Conservation (phyloP, 2,329 filamentous ascomycete genomes). For the Ascosphaera apis region DNA sequence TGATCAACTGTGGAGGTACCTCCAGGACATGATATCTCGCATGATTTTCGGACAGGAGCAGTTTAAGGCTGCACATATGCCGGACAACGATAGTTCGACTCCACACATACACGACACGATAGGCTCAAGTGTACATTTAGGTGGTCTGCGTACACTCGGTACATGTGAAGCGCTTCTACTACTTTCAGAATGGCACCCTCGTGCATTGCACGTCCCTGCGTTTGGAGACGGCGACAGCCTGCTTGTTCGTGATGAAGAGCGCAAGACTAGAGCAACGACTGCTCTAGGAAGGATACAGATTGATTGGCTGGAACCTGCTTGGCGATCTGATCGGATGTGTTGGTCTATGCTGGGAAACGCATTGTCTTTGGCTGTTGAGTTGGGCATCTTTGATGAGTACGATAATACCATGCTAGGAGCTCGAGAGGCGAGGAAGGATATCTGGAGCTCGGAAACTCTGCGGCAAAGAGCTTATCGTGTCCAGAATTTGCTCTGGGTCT, state of each 20-base stretch:
- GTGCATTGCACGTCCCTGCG: slow-evolving; percentile 30
- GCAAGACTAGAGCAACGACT: slow-evolving; percentile 10
- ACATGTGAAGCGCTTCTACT: slow-evolving; percentile 36
- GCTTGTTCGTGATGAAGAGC: slow-evolving; percentile 26
- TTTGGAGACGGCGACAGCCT: slow-evolving; percentile 31
- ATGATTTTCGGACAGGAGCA: slow-evolving; percentile 86
- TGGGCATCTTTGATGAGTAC: slow-evolving; percentile 26
- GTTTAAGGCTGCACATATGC: slow-evolving; percentile 49
- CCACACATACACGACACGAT: slow-evolving; percentile 4
- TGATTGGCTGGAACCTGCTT: slow-evolving; percentile 31
- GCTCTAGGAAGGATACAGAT: slow-evolving; percentile 25
- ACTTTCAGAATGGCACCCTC: slow-evolving; percentile 34
- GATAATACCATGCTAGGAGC: slow-evolving; percentile 19
- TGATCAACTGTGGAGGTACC: slow-evolving; percentile 70
- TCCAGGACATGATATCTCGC: slow-evolving; percentile 72
- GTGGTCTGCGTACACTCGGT: slow-evolving; percentile 59
- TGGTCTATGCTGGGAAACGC: slow-evolving; percentile 36
- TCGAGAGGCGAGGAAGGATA: slow-evolving; percentile 7
- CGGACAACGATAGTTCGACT: slow-evolving; percentile 30
- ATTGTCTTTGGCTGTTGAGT: slow-evolving; percentile 28
- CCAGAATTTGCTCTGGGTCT: slow-evolving; percentile 21
- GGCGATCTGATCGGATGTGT: slow-evolving; percentile 33
- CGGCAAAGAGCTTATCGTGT: slow-evolving; percentile 15
- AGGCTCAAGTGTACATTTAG: slow-evolving; percentile 11
- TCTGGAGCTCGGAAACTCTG: slow-evolving; percentile 11